Evolutionary conservation across 2,329 filamentous ascomycete genomes (phyloP).

Genomic region (Colletotrichum liaoningense): DNA sequence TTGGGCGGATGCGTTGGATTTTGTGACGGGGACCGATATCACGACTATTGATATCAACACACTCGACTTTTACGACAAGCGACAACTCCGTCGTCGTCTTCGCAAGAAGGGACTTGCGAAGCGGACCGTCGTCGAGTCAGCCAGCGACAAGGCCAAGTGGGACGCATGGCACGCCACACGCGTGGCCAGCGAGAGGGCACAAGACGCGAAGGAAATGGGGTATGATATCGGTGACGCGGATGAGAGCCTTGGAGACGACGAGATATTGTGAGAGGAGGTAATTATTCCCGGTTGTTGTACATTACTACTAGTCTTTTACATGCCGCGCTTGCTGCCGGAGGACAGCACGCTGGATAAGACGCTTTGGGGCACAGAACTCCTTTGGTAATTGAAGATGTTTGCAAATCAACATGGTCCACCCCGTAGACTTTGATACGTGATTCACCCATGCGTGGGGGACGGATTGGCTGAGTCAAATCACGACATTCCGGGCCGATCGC

Average conservation of each 20-base stretch:
- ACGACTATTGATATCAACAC: conserved; percentile 54
- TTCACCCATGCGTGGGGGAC: background rate
- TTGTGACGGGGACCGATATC: conserved; percentile 56
- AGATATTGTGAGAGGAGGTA: conserved; percentile 38
- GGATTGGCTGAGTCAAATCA: background rate
- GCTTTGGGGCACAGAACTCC: background rate
- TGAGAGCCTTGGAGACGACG: conserved; percentile 49
- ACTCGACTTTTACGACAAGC: conserved; percentile 59
- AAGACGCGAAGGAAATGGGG: conserved; percentile 53
- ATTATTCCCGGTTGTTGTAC: conserved; percentile 2
- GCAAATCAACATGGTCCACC: background rate
- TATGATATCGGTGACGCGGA: conserved; percentile 50
- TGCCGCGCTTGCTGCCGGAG: background rate
- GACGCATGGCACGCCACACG: conserved; percentile 57
- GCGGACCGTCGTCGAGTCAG: conserved; percentile 47
- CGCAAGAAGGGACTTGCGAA: conserved; percentile 57
- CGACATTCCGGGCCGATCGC: background rate
- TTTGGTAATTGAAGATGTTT: conserved; percentile 4
- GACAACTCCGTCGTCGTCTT: conserved; percentile 62
- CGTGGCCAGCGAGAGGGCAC: conserved; percentile 52
- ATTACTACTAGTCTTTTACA: conserved; percentile 19
- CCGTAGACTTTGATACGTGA: background rate
- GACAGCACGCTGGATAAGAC: conserved; percentile 26
- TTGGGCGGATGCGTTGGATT: conserved; percentile 60
- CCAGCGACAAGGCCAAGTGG: conserved; percentile 56